Conservation (phyloP, 345 rosid species). For the Euclidium syriacum region DNA sequence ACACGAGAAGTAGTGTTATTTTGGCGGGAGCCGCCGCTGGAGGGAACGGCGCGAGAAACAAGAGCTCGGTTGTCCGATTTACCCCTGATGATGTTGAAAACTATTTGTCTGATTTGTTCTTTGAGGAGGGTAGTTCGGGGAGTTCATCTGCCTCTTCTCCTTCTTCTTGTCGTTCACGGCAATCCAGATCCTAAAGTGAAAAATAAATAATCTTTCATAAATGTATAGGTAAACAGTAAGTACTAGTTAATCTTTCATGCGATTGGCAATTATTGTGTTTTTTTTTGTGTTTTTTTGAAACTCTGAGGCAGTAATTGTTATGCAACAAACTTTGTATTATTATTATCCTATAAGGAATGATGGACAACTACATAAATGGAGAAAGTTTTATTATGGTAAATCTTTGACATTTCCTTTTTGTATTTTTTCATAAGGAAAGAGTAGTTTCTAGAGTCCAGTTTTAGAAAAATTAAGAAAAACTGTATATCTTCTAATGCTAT, state of each 20-base stretch:
- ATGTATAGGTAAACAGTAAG: slow-evolving; percentile 5
- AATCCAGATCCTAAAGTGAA: not conserved
- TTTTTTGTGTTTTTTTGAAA: too few relatives aligned
- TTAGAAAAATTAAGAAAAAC: too few relatives aligned
- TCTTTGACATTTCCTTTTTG: not conserved
- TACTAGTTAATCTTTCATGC: slow-evolving; percentile 1
- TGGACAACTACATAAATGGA: slow-evolving; percentile 4
- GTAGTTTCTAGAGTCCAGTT: too few relatives aligned
- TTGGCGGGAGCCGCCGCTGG: slow-evolving; percentile 17
- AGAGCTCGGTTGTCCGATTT: slow-evolving; percentile 37
- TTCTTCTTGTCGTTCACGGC: slow-evolving; percentile 15
- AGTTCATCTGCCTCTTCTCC: not conserved
- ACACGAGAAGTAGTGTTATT: slow-evolving; percentile 20
- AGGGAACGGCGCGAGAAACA: slow-evolving; percentile 11
- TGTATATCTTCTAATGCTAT: too few relatives aligned
- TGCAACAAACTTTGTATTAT: not conserved
- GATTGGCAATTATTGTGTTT: not conserved
- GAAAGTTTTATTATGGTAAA: not conserved
- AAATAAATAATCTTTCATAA: not conserved
- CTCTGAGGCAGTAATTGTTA: not conserved
- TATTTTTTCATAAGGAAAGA: too few relatives aligned
- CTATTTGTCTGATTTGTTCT: slow-evolving; percentile 43
- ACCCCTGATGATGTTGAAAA: slow-evolving; percentile 67
- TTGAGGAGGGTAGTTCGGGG: slow-evolving; percentile 4
- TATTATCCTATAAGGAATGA: not conserved